Evolutionary conservation across 768 basidiomycete species (phyloP).

Genomic region (Polyporus arcularius): DNA sequence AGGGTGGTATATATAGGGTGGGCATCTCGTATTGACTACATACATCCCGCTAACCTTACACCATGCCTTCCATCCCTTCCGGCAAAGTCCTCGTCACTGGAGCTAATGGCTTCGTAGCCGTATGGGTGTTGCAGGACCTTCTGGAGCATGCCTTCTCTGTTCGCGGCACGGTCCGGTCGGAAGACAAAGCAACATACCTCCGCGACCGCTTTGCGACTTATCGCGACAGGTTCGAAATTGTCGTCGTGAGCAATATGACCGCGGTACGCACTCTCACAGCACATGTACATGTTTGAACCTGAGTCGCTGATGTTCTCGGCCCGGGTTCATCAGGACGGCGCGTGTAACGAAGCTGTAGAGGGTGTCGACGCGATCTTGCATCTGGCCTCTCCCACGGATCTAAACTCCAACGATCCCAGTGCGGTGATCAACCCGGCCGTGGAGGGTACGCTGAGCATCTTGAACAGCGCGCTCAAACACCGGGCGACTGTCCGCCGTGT

Average conservation of each 20-base stretch:
- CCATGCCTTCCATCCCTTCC: constrained; percentile 24
- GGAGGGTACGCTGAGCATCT: constrained; percentile 62
- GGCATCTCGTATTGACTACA: too few species aligned
- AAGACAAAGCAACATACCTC: constrained; percentile 43
- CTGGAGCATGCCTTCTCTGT: constrained; percentile 40
- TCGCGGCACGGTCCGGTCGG: constrained; percentile 44
- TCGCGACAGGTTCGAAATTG: constrained; percentile 39
- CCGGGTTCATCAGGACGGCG: constrained; percentile 20
- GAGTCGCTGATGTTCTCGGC: too few species aligned
- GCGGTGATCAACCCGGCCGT: constrained; percentile 72
- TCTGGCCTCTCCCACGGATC: constrained; percentile 37
- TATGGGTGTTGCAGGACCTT: constrained; percentile 33
- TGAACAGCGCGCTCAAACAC: constrained; percentile 54
- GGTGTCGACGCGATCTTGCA: constrained; percentile 46
- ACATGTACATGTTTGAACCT: too few species aligned
- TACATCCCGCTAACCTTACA: neutral
- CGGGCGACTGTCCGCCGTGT: constrained; percentile 60
- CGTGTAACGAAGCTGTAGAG: constrained; percentile 49
- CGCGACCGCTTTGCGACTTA: constrained; percentile 35
- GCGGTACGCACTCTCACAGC: constrained; percentile 27
- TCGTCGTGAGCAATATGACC: constrained; percentile 49
- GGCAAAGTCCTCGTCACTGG: constrained; percentile 29
- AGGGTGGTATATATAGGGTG: too few species aligned
- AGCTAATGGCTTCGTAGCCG: constrained; percentile 27
- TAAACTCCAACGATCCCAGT: constrained; percentile 14